These are phyloP conservation scores for Fusarium tanahbumbuense DNA, from an alignment of 2,329 filamentous ascomycete genomes.

Conservation along the genomic window DNA sequence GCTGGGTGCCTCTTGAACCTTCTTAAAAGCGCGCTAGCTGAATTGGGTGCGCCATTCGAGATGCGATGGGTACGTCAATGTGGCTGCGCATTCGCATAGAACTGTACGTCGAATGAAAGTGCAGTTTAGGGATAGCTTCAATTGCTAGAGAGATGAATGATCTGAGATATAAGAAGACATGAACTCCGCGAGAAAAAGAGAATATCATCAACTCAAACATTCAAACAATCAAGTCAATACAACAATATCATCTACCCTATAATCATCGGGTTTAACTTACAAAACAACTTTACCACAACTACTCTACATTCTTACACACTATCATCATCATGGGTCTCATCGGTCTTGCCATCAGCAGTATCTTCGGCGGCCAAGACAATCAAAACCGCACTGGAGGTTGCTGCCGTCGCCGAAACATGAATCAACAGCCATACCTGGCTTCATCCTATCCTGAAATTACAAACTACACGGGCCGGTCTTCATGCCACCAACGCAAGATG, in stretches of 20 bases:
- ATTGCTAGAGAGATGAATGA: not conserved
- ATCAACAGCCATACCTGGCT: not conserved
- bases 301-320: not conserved
- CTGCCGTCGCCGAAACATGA: not conserved
- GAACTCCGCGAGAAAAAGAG: not conserved
- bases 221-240: not conserved
- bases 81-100: slow-evolving; percentile 34
- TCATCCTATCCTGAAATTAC: not conserved
- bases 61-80: slow-evolving; percentile 13
- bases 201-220: not conserved
- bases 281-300: not conserved
- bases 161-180: slow-evolving; percentile 21
- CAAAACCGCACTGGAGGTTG: slow-evolving; percentile 1
- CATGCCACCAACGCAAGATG: slow-evolving; percentile 24
- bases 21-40: slow-evolving; percentile 20
- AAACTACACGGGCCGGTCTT: slow-evolving; percentile 1
- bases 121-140: slow-evolving; percentile 21
- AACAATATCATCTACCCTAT: not conserved
- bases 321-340: slow-evolving; percentile 40
- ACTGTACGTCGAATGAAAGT: slow-evolving; percentile 29
- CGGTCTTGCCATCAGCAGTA: slow-evolving; percentile 14
- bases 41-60: slow-evolving; percentile 37
- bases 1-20: not conserved
- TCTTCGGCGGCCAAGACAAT: slow-evolving; percentile 10
- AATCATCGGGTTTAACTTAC: not conserved